A percentile compares a stretch with the other conserved stretches of the same genome.
Evolutionary conservation across 257 asterid species (phyloP).

Genomic region (Scutellaria minor): DNA sequence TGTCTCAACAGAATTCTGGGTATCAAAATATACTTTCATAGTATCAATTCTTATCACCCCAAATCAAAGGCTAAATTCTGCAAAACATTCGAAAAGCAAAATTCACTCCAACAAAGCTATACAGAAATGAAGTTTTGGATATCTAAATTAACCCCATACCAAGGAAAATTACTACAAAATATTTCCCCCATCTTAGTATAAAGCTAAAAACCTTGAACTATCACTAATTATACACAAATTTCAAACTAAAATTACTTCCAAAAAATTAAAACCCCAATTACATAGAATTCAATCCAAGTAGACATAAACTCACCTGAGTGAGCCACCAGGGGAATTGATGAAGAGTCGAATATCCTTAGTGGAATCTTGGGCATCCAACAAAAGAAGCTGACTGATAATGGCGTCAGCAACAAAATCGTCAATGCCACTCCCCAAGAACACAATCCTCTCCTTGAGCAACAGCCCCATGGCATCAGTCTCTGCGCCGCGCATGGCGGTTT

Average conservation of each 20-base stretch:
- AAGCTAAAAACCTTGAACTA: neutral
- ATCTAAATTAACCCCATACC: conserved; percentile 11
- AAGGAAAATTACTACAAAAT: neutral
- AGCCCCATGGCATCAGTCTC: conserved; percentile 87
- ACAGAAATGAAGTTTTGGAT: neutral
- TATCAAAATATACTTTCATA: neutral
- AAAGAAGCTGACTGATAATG: conserved; percentile 78
- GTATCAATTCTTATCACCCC: conserved; percentile 14
- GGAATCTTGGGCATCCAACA: conserved; percentile 88
- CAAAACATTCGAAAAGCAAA: conserved; percentile 7
- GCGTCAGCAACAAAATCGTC: conserved; percentile 92
- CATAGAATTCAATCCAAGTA: conserved; percentile 16
- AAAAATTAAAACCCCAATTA: conserved; percentile 27
- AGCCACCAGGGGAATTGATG: conserved; percentile 91
- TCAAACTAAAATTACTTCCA: neutral
- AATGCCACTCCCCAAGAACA: conserved; percentile 73
- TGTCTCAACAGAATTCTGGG: neutral
- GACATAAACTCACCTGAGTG: conserved; percentile 63
- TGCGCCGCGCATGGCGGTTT: conserved; percentile 68
- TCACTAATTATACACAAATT: neutral
- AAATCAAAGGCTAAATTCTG: conserved; percentile 19
- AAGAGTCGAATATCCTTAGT: conserved; percentile 85
- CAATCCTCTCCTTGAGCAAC: conserved; percentile 86
- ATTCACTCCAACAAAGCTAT: neutral
- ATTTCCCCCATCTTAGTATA: neutral